Percentiles rank a stretch among this genome's conserved stretches.
Evolutionary conservation across 2,329 filamentous ascomycete species (phyloP).

Genomic region (Fusarium tuaranense): DNA sequence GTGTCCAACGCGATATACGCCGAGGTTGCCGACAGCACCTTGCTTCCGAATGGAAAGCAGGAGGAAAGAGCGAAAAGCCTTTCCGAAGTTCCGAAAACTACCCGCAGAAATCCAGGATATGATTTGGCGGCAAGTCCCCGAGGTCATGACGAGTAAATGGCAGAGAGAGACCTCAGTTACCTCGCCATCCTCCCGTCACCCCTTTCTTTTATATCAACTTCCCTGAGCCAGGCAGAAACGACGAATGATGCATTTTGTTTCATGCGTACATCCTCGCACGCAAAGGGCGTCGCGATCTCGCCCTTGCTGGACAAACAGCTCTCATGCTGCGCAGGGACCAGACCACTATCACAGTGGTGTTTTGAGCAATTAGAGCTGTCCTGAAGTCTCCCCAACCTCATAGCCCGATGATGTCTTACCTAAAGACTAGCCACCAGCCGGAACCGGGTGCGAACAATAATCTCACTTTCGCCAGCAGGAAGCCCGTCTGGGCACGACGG

Average conservation of each 20-base stretch:
- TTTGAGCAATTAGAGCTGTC: background rate
- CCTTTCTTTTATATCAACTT: background rate
- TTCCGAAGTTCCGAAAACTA: too few species aligned
- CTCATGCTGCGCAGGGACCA: background rate
- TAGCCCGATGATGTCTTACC: background rate
- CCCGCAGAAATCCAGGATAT: too few species aligned
- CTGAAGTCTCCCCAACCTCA: background rate
- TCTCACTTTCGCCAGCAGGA: background rate
- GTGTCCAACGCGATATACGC: background rate
- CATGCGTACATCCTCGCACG: background rate
- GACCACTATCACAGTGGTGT: background rate
- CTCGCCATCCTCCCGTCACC: background rate
- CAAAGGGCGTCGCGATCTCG: background rate
- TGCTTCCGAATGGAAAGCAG: too few species aligned
- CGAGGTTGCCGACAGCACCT: too few species aligned
- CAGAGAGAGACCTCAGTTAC: background rate
- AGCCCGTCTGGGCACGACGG: background rate
- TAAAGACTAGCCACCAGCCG: background rate
- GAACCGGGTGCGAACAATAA: background rate
- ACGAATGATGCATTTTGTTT: background rate
- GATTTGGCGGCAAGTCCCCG: background rate
- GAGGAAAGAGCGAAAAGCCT: too few species aligned
- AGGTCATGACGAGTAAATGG: background rate
- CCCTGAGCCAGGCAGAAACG: background rate
- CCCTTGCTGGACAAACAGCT: background rate